Evolutionary conservation across 2,329 filamentous ascomycete species (phyloP), one percentile per base, ranked within the genome.

Genomic region (Cryphonectria japonica): DNA sequence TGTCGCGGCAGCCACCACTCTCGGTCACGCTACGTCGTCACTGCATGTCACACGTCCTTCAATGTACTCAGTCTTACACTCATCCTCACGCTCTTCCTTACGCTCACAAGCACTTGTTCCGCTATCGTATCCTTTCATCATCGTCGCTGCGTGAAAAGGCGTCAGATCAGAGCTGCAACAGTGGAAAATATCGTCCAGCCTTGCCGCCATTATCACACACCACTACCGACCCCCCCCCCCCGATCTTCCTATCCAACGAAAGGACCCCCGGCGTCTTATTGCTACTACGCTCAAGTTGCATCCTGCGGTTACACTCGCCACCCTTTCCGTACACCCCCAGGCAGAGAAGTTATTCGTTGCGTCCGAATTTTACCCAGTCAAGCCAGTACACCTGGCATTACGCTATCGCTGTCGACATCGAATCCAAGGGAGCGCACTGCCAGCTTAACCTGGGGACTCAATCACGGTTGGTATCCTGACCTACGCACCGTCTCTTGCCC

Each of bases 301-400:
- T 59, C 59, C 59, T 61, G 59, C 34, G 16, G 59, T 61, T 39
- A 61, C 59, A 61, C 59, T 39, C 59, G 59, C 59, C 59, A 61
- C 59, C 59, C 34, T 22, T 32, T 61, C 22, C 14, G 59, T 39
- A n/a, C 29, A 39, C 19, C 26, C n/a, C 43, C 14, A 32, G 16
- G 22, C 5, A 9, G 46, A 50, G 43, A 22, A n/a, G 22, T 46
- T n/a, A 50, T 50, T 50, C 46, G 46, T n/a, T 22, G 46, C 46
- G 22, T 22, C 22, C 59, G 59, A 22, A 16, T 7, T 19, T 11
- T 61, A 34, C 32, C 54, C 54, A 59, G 54, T 19, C 26, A 8
- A 19, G 13, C 13, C 54, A 34, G 29, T 32, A 34, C 54, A 19
- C 26, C 54, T 19, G 54, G 26, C 54, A 16, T 19, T 32, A 32